Evolutionary conservation across 768 basidiomycete genomes (phyloP), one percentile per base, ranked within the genome.

Genomic region (Paxillus involutus): DNA sequence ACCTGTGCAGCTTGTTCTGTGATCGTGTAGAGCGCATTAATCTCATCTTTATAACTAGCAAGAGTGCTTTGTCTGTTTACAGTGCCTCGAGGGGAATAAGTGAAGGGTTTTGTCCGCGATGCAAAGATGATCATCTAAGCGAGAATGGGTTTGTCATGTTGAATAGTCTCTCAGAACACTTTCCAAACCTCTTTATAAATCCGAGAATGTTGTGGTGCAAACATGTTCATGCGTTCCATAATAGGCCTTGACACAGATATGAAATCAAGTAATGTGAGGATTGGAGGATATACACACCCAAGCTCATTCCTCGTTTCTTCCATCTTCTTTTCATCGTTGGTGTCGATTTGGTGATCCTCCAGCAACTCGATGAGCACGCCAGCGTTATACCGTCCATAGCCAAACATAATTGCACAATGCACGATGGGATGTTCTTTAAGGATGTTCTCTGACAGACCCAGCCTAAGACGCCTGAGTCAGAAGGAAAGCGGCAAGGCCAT

Each of bases 121-220:
- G 62, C 35, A 12, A 63, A 54, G 24, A 63, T 47, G 24, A 60
- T 54, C 62, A 63, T 63, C 62, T 63, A 14, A 5, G 8, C 5
- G 3, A 36, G 7, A 35, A 3, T 11, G 10, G 30, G 17, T 40
- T 59, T 11, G 9, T 16, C 17, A 24, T 45, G 9, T 36, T 11
- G 12, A 30, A 44, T 47, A 14, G 12, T 9, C 0, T 51, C 30
- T 17, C 0, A 17, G 7, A 37, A 46, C 4, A 36, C 12, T 17
- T 4, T 5, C 14, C 55, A 17, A 40, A 63, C 62, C 62, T 63
- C 62, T 24, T 60, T 63, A 29, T 60, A 62, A 0, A 63, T 46
- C 16, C 62, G 62, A 29, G 62, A 52, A 4, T 64, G 59, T 30
- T 60, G 59, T 9, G 62, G 62, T 17, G 62, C 62, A 6, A 61